phyloP scores from a whole-genome alignment of 345 rosid genomes.

The Euphorbia lathyris region DNA sequence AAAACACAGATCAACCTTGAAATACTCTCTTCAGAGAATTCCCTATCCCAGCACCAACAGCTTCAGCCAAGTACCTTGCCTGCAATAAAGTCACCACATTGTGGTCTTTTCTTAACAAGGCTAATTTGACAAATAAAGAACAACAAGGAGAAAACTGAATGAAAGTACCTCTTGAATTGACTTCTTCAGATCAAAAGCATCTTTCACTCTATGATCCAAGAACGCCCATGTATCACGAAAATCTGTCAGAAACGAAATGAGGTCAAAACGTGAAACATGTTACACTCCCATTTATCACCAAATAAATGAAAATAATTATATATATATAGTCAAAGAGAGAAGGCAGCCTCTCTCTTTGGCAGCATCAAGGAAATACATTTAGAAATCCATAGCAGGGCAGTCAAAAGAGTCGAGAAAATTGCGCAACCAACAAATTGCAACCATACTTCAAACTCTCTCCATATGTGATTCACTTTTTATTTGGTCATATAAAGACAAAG shows the following conservation, averaged over 20 bases:
- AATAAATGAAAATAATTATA: slow-evolving; percentile 6
- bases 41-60: slow-evolving; percentile 85
- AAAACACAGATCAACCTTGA: slow-evolving; percentile 25
- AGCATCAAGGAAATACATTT: neutral
- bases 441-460: neutral
- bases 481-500: neutral
- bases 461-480: neutral
- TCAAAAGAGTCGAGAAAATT: neutral
- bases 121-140: neutral
- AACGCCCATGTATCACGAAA: slow-evolving; percentile 76
- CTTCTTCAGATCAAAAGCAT: slow-evolving; percentile 86
- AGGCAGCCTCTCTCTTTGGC: neutral
- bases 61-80: slow-evolving; percentile 90
- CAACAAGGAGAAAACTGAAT: neutral
- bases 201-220: slow-evolving; percentile 78
- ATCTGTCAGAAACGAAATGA: slow-evolving; percentile 34
- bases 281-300: slow-evolving; percentile 3
- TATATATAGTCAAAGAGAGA: neutral
- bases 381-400: neutral
- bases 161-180: slow-evolving; percentile 73
- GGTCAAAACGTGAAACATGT: neutral
- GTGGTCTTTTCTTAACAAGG: neutral
- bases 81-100: slow-evolving; percentile 30
- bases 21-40: slow-evolving; percentile 58
- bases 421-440: neutral